Percentiles rank a stretch among this genome's conserved stretches.
These are phyloP conservation scores for Penicillium sp. DNA, from an alignment of 2,329 filamentous ascomycete species.

Conservation along the genomic window DNA sequence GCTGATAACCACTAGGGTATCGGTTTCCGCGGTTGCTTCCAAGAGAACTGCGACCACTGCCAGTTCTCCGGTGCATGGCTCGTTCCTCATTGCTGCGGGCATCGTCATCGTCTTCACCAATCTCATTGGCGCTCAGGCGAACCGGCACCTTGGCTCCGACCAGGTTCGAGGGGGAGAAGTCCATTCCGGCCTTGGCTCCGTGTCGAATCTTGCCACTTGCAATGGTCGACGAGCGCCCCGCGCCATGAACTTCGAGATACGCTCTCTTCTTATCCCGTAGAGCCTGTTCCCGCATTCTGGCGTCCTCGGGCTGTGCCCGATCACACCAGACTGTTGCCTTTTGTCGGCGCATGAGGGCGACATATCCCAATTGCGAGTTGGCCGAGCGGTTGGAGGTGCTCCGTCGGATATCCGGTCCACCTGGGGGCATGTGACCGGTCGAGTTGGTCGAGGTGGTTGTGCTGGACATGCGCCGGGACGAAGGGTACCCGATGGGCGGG, in stretches of 20 bases:
- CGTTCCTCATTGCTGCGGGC: slow-evolving; percentile 43
- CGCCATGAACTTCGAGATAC: slow-evolving; percentile 76
- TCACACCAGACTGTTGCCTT: slow-evolving; percentile 99
- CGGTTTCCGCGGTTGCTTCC: slow-evolving; percentile 43
- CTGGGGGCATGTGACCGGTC: slow-evolving; percentile 33
- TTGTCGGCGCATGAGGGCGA: slow-evolving; percentile 92
- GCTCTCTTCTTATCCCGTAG: slow-evolving; percentile 85
- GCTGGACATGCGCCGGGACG: slow-evolving; percentile 44
- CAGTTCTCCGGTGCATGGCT: slow-evolving; percentile 56
- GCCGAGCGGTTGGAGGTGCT: slow-evolving; percentile 81
- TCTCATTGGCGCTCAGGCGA: slow-evolving; percentile 90
- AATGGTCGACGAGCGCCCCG: slow-evolving; percentile 65
- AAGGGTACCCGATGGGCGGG: slow-evolving; percentile 27
- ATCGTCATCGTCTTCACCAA: slow-evolving; percentile 82
- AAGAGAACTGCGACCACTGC: slow-evolving; percentile 63
- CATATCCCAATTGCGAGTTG: slow-evolving; percentile 73
- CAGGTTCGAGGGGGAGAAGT: slow-evolving; percentile 77
- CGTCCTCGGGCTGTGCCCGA: slow-evolving; percentile 88
- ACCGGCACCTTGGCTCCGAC: slow-evolving; percentile 83
- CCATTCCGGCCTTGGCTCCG: slow-evolving; percentile 77
- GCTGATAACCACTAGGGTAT: slow-evolving; percentile 51
- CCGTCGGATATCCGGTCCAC: slow-evolving; percentile 58
- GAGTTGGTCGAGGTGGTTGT: slow-evolving; percentile 48
- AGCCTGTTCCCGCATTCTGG: slow-evolving; percentile 78
- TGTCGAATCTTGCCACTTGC: slow-evolving; percentile 81